Evolutionary conservation across 129 eudicot genomes (phyloP).

Genomic region (Sambucus nigra): DNA sequence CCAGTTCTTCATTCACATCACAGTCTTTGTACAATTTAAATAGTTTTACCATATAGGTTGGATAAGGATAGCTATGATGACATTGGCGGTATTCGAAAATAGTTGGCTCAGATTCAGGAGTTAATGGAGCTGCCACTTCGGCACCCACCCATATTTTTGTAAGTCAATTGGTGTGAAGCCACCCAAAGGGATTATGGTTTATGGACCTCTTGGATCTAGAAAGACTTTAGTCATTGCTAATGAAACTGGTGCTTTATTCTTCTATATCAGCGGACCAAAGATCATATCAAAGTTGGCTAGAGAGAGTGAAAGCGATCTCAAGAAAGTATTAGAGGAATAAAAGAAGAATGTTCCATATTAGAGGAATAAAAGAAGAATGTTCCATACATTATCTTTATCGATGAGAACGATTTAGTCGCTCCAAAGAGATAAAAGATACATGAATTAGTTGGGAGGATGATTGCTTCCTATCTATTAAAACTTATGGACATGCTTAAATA

Average conservation of each 20-base stretch:
- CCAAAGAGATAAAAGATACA: constrained; percentile 87
- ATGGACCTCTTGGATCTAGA: constrained; percentile 71
- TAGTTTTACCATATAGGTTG: too few relatives aligned
- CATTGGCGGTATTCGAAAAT: constrained; percentile 72
- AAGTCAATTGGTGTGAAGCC: constrained; percentile 72
- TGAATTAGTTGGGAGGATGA: constrained; percentile 84
- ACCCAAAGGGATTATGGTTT: constrained; percentile 69
- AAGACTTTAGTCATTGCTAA: constrained; percentile 71
- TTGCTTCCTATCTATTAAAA: constrained; percentile 78
- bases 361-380: too few relatives aligned
- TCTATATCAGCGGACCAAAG: constrained; percentile 69
- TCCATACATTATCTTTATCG: constrained; percentile 53
- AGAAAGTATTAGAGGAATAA: constrained; percentile 65
- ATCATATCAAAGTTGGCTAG: constrained; percentile 90
- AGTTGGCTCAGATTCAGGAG: constrained; percentile 88
- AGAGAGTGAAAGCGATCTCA: constrained; percentile 64
- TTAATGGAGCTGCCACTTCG: constrained; percentile 76
- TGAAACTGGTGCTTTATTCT: constrained; percentile 69
- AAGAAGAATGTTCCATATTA: too few relatives aligned
- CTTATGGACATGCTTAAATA: constrained; percentile 86
- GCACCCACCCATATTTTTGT: constrained; percentile 85
- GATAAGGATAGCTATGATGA: constrained; percentile 69
- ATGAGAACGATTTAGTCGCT: constrained; percentile 87
- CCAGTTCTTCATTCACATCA: too few relatives aligned
- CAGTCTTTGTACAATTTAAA: too few relatives aligned